Evolutionary conservation across 352 stramenopile genomes (phyloP).

Genomic region (Pythium utonaiense): DNA sequence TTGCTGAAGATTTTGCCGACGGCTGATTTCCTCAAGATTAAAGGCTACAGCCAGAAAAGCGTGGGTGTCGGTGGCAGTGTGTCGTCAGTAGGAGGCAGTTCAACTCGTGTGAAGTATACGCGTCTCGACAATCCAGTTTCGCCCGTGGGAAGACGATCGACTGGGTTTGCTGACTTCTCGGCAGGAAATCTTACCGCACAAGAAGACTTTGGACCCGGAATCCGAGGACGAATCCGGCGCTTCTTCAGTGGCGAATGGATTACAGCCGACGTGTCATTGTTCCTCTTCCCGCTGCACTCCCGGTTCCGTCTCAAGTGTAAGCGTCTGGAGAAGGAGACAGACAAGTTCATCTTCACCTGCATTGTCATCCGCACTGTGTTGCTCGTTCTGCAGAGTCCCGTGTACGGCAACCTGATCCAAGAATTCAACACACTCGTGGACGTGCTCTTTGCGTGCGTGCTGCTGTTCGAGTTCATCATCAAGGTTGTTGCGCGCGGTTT

Average conservation of each 20-base stretch:
- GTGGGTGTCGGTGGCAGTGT: not conserved
- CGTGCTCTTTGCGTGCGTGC: slow-evolving; percentile 60
- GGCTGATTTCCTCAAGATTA: slow-evolving; percentile 64
- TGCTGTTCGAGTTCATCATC: slow-evolving; percentile 82
- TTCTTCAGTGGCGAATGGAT: slow-evolving; percentile 74
- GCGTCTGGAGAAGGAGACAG: slow-evolving; percentile 72
- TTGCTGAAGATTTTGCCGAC: slow-evolving; percentile 60
- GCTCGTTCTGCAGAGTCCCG: slow-evolving; percentile 67
- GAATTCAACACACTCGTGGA: slow-evolving; percentile 77
- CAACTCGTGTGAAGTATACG: slow-evolving; percentile 22
- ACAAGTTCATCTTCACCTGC: slow-evolving; percentile 80
- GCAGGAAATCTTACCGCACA: not conserved
- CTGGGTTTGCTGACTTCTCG: not conserved
- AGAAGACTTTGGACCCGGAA: slow-evolving; percentile 16
- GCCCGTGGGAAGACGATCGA: slow-evolving; percentile 2
- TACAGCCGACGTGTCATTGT: slow-evolving; percentile 73
- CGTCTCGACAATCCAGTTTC: slow-evolving; percentile 20
- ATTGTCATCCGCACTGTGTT: slow-evolving; percentile 78
- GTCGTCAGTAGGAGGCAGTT: slow-evolving; percentile 6
- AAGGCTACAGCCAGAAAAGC: slow-evolving; percentile 38
- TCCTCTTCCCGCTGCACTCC: slow-evolving; percentile 70
- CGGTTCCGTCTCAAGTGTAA: slow-evolving; percentile 64
- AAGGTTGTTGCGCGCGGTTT: slow-evolving; percentile 82
- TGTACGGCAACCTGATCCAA: slow-evolving; percentile 77
- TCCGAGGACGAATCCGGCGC: slow-evolving; percentile 31